Base-by-base conservation (phyloP, 257 asterid genomes). In the Capsicum rhomboideum region DNA sequence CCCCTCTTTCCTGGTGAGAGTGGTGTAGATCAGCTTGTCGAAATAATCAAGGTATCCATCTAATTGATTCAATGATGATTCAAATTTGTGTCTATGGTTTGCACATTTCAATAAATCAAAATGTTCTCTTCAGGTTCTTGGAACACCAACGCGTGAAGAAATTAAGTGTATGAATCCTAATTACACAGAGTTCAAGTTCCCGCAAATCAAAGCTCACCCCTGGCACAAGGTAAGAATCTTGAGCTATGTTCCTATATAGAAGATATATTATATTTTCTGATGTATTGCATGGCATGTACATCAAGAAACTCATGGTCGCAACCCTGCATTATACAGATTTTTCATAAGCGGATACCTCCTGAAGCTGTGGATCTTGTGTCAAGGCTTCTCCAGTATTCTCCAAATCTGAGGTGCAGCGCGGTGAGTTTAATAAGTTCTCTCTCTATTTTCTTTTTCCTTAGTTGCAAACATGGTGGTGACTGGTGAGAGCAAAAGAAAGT, bases 141-240 rank as follows among this genome's bases (percentile, higher is more conserved):
- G 98, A 18, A 94, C 98, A 28, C 98, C 98, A 21, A 94, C 97
- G 23, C 95, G 97, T 16, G 97, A 93, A 87, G 97, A 94, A 86
- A 92, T 94, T 84, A 94, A 94, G 86, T 93, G 97, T 72, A 93
- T 94, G 98, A 94, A 93, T 88, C 98, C 97, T 46, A 94, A 94
- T 72, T 94, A 94, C 88, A 92, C 95, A 0, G 98, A 94, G 86
- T 94, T 93, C 87, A 94, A 93, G 87, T 93, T 94, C 85, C 97
- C 97, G 46, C 97, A 93, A 86, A 93, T 94, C 87, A 94, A 94
- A 86, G 95, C 98, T 83, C 97, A 94, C 86, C 98, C 98, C 29
- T 94, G 98, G 98, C 97, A 93, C 88, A 94, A 94, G 90, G 97
- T 89, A 71, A 79, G 90, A 26, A 52, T 1, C 53, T 4, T 80